Evolutionary conservation across 2,329 filamentous ascomycete species (phyloP).

Genomic region (Esteya vermicola): DNA sequence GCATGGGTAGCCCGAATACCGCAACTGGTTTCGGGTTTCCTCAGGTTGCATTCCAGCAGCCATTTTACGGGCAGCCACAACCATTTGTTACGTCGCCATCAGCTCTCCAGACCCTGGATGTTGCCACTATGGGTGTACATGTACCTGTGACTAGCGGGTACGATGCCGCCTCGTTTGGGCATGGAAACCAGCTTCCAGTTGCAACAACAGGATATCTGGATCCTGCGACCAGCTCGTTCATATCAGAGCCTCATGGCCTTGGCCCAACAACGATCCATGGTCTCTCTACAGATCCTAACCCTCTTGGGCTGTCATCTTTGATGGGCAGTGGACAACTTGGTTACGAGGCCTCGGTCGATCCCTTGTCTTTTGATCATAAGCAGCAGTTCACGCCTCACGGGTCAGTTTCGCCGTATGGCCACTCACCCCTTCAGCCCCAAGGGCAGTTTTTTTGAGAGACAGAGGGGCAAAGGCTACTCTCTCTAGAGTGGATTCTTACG

Average conservation of each 20-base stretch:
- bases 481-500: too few species aligned
- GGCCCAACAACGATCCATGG: constrained; percentile 20
- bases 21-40: constrained; percentile 9
- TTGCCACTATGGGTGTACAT: too few species aligned
- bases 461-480: too few species aligned
- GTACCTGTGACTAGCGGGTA: constrained; percentile 11
- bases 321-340: constrained; percentile 12
- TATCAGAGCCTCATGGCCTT: constrained; percentile 16
- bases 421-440: constrained; percentile 25
- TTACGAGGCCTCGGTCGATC: constrained; percentile 20
- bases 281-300: constrained; percentile 14
- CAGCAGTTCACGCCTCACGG: constrained; percentile 25
- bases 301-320: constrained; percentile 20
- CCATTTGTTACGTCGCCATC: too few species aligned
- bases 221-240: constrained; percentile 15
- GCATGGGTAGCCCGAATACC: constrained; percentile 7
- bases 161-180: too few species aligned
- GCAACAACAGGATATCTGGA: constrained; percentile 11
- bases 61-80: background rate
- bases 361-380: constrained; percentile 14
- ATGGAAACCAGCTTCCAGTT: constrained; percentile 16
- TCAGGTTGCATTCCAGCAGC: constrained; percentile 8
- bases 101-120: too few species aligned
- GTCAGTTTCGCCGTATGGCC: constrained; percentile 27
- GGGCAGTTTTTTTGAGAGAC: constrained; percentile 11